Conservation (phyloP, 225 moss, liverwort and hornwort species). For the Straminergon stramineum region DNA sequence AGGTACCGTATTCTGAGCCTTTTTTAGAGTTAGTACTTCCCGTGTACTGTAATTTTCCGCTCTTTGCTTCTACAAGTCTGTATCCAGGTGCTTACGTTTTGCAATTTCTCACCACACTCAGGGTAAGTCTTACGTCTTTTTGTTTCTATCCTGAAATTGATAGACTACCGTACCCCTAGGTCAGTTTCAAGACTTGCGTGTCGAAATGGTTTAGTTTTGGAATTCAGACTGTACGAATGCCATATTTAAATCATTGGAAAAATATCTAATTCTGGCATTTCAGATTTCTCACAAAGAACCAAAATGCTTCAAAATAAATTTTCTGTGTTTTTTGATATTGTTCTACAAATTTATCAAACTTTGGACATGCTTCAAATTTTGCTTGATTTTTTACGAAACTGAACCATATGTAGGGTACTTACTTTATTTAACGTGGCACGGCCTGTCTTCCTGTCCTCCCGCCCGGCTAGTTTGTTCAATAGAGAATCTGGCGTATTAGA, state of each 20-base stretch:
- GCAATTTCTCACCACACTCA: background rate
- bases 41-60: background rate
- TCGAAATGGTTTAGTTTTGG: background rate
- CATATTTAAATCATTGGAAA: background rate
- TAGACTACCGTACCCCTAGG: background rate
- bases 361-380: background rate
- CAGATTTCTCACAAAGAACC: background rate
- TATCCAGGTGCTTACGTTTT: background rate
- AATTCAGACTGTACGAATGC: background rate
- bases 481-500: background rate
- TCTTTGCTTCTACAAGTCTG: background rate
- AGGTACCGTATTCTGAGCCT: slow-evolving; percentile 30
- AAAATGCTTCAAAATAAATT: background rate
- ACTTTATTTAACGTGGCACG: background rate
- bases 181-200: background rate
- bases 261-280: background rate
- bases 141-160: background rate
- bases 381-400: background rate
- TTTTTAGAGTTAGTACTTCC: background rate
- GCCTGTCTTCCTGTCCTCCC: background rate
- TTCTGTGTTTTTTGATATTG: too few species aligned
- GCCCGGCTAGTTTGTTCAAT: background rate
- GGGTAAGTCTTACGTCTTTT: background rate
- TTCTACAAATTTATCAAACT: background rate
- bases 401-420: background rate